Base-by-base conservation (phyloP, 495 filamentous ascomycete genomes). In the Podospora fimiseda region DNA sequence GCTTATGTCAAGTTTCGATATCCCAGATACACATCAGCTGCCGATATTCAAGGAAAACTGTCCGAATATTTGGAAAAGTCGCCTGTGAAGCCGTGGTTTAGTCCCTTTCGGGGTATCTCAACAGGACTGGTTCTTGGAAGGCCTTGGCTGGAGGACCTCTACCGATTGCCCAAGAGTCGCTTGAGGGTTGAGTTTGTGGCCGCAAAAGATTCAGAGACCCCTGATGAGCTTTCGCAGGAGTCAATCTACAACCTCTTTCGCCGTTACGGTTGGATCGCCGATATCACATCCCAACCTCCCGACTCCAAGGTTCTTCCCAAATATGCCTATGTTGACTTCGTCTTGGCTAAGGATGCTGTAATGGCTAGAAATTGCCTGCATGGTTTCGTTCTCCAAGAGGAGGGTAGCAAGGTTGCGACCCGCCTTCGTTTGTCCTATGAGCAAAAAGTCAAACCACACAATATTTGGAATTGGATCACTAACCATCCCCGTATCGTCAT, bases 141-240 rank as follows among this genome's bases (percentile, higher is more conserved):
- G n/a, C 93, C 93, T 0, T 98, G 93, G 93, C 74, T 97, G 16
- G 93, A 98, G 60, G 93, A 98, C 68, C 72, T 98, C 2, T 86
- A 87, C 57, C 83, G 91, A 9, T 83, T 88, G 19, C 93, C 93
- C 2, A 90, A 83, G 51, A 70, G 73, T 22, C 79, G 81, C 40
- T 54, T 98, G 38, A 84, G 78, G 53, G 82, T 96, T 33, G 93
- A 98, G 64, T 96, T 96, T 62, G 72, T 93, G 9, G 74, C 87
- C 0, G 88, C 87, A 2, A 75, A 66, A 2, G 69, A 83, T 42
- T 80, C 83, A 0, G 79, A 58, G 11, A 22, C 60, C 2, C 53
- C 64, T 8, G 42, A 78, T 3, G 89, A 94, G 53, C 68, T 96
- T n/a, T 88, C 86, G 0, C 89, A 93, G 57, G 93, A 98, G 64